Evolutionary conservation across 1,284 basidiomycete genomes (phyloP), one percentile per base, ranked within the genome.

Genomic region (Cryptococcus hybrid): DNA sequence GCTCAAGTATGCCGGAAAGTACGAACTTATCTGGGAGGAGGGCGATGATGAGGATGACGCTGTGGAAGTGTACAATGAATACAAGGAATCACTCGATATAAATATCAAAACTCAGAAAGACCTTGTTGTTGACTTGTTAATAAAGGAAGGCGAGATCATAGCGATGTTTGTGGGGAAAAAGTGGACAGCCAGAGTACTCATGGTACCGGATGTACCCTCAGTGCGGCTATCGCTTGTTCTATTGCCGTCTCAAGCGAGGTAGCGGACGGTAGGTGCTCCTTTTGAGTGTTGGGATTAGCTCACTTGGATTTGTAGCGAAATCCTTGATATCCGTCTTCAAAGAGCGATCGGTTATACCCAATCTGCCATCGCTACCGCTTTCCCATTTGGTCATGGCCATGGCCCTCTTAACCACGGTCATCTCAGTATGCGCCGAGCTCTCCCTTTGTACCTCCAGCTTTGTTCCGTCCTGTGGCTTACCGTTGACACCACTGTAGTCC

Each of bases 181-280:
- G 79, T 94, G 30, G 81, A 87, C 4, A 87, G 87, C 8, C 2
- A 77, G 30, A 90, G 82, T 62, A 94, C 93, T 0, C 94, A 97
- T 70, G 94, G 94, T 1, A 97, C 94, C 0, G 94, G 94, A 1
- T 98, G 93, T 73, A 97, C 94, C 0, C 81, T 97, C 7, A 88
- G 87, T 43, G 87, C 92, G 0, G 90, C 92, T 0, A 82, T 96
- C 12, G 86, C 88, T 1, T 86, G 86, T 52, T 44, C 60, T 11
- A 58, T 65, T 40, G 70, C 24, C 78, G 92, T 11, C 86, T 47
- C 84, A 0, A 42, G 86, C 86, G 40, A 65, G 68, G 11, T 66
- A 70, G 1, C 13, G 7, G 48, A 2, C 8, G 13, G 46, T 30
- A 8, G 48, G 53, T 30, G 12, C 47, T 9, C 7, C 30, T 8